These are phyloP conservation scores for Backusella tuberculispora DNA, from an alignment of 192 early-diverging fungal species.

Conservation along the genomic window DNA sequence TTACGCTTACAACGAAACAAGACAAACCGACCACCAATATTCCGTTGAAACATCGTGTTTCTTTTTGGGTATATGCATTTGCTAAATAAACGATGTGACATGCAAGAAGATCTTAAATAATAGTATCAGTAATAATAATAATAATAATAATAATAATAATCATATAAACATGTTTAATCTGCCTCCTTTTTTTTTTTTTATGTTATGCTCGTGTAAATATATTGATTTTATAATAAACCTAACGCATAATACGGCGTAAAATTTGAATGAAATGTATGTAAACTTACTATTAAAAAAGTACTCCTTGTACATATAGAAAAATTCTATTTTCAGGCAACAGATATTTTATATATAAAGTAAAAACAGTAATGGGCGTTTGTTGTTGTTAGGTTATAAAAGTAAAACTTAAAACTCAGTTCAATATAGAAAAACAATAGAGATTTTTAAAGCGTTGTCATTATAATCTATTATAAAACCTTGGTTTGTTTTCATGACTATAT, in stretches of 20 bases:
- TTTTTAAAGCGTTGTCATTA: no score
- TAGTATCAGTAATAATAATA: not conserved
- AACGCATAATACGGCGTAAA: conserved; percentile 2
- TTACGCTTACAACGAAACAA: conserved; percentile 83
- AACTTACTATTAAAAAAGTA: not conserved
- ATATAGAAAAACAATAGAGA: not conserved
- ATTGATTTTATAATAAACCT: not conserved
- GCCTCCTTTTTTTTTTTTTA: not conserved
- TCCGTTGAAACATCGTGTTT: conserved; percentile 43
- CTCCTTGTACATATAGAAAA: conserved; percentile 9
- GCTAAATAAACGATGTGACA: conserved; percentile 9
- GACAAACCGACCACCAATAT: conserved; percentile 76
- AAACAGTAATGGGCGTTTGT: not conserved
- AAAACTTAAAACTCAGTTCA: not conserved
- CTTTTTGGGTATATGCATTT: not conserved
- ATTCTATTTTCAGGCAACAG: conserved; percentile 8
- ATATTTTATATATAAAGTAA: not conserved
- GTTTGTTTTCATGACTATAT: not conserved
- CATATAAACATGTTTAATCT: not conserved
- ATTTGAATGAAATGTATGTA: conserved; percentile 10
- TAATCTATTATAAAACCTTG: no score
- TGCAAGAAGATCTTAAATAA: conserved; percentile 17
- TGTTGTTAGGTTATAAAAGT: not conserved
- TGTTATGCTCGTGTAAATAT: not conserved
- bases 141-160: not conserved